phyloP scores from a whole-genome alignment of 345 rosid species.

The Jatropha curcas region DNA sequence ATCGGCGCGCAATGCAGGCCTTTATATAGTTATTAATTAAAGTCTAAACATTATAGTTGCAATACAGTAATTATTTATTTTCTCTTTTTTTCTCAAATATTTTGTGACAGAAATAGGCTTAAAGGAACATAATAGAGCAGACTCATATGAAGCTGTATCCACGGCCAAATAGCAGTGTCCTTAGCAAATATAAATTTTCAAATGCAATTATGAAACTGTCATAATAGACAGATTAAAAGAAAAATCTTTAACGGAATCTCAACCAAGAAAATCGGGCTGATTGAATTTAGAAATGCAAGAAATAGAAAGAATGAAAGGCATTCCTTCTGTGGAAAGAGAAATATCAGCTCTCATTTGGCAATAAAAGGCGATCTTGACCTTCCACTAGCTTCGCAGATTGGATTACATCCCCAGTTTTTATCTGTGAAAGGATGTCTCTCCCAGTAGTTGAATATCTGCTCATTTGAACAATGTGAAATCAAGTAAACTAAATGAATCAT shows the following conservation, averaged over 20 bases:
- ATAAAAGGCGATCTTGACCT: conserved; percentile 72
- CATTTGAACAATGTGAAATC: neutral
- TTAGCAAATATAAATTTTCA: too few species aligned
- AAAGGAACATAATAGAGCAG: too few species aligned
- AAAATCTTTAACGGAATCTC: conserved; percentile 1
- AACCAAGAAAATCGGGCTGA: conserved; percentile 17
- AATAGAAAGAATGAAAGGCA: neutral
- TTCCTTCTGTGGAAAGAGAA: neutral
- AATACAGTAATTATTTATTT: too few species aligned
- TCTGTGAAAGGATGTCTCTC: conserved; percentile 75
- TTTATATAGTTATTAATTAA: too few species aligned
- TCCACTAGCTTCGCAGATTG: conserved; percentile 66
- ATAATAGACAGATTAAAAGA: neutral
- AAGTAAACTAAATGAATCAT: neutral
- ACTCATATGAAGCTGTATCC: too few species aligned
- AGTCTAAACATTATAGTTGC: too few species aligned
- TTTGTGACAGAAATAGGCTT: too few species aligned
- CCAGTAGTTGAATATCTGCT: conserved; percentile 69
- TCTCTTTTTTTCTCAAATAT: too few species aligned
- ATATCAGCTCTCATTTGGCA: conserved; percentile 54
- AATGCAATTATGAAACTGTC: neutral
- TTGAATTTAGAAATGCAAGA: neutral
- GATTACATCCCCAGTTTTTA: conserved; percentile 77
- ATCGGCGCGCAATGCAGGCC: too few species aligned
- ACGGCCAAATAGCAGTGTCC: too few species aligned